These are phyloP conservation scores for Telopea speciosissima DNA, from an alignment of 177 flowering plant genomes.

Conservation along the genomic window DNA sequence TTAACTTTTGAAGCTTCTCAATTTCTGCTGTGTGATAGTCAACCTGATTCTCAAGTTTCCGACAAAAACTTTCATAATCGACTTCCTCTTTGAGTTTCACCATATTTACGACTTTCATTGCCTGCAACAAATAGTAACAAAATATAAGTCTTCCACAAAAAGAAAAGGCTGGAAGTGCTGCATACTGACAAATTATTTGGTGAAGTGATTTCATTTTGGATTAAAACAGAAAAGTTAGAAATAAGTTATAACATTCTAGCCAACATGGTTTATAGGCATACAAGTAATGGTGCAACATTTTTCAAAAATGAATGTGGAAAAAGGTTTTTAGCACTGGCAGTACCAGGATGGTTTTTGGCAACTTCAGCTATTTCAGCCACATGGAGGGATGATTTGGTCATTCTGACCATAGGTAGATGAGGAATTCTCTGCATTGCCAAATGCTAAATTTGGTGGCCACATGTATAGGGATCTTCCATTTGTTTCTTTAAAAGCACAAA, in stretches of 20 bases:
- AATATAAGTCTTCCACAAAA: background rate
- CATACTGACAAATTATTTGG: background rate
- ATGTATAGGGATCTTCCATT: too few species aligned
- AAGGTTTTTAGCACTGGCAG: too few species aligned
- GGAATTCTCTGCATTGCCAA: too few species aligned
- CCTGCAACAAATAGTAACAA: slow-evolving; percentile 40
- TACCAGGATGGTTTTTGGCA: too few species aligned
- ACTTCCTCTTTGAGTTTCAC: slow-evolving; percentile 85
- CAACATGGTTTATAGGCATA: background rate
- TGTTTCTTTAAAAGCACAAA: too few species aligned
- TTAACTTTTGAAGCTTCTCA: slow-evolving; percentile 60
- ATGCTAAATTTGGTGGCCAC: too few species aligned
- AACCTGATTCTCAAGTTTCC: slow-evolving; percentile 70
- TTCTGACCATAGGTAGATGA: too few species aligned
- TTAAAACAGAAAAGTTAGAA: background rate
- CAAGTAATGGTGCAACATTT: background rate
- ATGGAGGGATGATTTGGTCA: too few species aligned
- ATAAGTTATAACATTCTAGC: background rate
- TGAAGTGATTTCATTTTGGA: background rate
- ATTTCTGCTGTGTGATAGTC: slow-evolving; percentile 68
- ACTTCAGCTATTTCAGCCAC: too few species aligned
- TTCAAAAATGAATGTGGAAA: too few species aligned
- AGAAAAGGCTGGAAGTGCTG: background rate
- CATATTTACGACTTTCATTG: slow-evolving; percentile 78
- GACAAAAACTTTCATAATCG: slow-evolving; percentile 81